These are phyloP conservation scores for Diaporthe vaccinii DNA, from an alignment of 2,329 filamentous ascomycete genomes.

Conservation along the genomic window DNA sequence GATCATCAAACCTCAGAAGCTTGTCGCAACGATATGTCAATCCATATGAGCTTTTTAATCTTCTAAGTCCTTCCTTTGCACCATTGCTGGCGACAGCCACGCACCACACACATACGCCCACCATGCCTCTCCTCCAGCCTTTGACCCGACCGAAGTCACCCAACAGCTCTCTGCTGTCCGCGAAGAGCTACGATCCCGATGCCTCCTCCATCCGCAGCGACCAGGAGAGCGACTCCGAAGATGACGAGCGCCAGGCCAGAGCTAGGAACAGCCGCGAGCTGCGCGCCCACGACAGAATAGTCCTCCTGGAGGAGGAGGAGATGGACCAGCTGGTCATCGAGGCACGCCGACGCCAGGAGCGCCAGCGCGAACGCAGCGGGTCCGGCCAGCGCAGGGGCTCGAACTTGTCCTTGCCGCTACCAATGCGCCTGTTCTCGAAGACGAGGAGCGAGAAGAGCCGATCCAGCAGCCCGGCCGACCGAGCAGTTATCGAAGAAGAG, in stretches of 20 bases:
- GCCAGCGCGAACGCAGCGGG: constrained; percentile 63
- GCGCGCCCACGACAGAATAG: constrained; percentile 76
- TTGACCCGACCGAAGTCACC: constrained; percentile 40
- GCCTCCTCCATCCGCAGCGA: constrained; percentile 76
- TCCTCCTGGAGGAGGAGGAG: constrained; percentile 83
- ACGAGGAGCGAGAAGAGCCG: constrained; percentile 52
- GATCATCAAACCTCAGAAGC: constrained; percentile 26
- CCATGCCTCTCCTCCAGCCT: constrained; percentile 41
- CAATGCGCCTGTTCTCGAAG: constrained; percentile 59
- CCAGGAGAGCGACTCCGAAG: constrained; percentile 82
- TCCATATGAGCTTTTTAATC: constrained; percentile 25
- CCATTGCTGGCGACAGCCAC: constrained; percentile 36
- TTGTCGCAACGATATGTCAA: constrained; percentile 35
- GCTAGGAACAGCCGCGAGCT: constrained; percentile 79
- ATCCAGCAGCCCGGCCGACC: constrained; percentile 56
- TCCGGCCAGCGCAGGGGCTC: constrained; percentile 48
- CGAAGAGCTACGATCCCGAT: constrained; percentile 76
- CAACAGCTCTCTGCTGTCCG: constrained; percentile 68
- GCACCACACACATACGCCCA: constrained; percentile 32
- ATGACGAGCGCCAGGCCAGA: constrained; percentile 76
- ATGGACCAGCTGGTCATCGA: constrained; percentile 71
- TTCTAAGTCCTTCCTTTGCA: constrained; percentile 24
- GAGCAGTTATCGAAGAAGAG: constrained; percentile 46
- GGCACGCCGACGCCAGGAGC: constrained; percentile 60
- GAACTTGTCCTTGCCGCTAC: constrained; percentile 64